Evolutionary conservation across 352 stramenopile species (phyloP).

Genomic region (Globisporangium acanthophoron): DNA sequence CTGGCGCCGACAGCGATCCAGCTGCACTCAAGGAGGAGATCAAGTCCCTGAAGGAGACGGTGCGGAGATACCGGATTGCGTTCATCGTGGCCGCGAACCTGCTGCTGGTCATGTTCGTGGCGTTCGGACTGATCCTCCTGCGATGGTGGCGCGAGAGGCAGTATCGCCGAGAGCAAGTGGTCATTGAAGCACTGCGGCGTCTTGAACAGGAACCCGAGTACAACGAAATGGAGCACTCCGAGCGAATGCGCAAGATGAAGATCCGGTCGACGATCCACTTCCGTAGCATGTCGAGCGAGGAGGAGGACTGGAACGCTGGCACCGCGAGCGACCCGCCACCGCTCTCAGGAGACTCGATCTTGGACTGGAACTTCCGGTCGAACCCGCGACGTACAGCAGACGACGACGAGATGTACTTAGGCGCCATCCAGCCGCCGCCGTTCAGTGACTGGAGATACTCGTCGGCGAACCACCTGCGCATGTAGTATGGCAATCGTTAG

Average conservation of each 20-base stretch:
- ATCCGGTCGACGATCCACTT: slow-evolving; percentile 7
- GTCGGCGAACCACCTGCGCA: slow-evolving; percentile 9
- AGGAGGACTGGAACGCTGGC: slow-evolving; percentile 4
- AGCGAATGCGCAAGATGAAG: slow-evolving; percentile 6
- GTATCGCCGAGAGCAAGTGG: slow-evolving; percentile 9
- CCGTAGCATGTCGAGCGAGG: slow-evolving; percentile 7
- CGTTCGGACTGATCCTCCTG: slow-evolving; percentile 6
- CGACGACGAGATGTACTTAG: slow-evolving; percentile 3
- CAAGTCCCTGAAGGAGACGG: background rate
- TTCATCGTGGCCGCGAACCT: slow-evolving; percentile 7
- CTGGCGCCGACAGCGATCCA: background rate
- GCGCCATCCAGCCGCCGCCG: slow-evolving; percentile 1
- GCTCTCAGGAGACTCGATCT: slow-evolving; percentile 7
- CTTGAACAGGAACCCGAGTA: slow-evolving; percentile 1
- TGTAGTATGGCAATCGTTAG: background rate
- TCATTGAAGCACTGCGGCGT: background rate
- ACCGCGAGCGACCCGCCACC: background rate
- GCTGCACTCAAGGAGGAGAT: slow-evolving; percentile 12
- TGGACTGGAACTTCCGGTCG: slow-evolving; percentile 16
- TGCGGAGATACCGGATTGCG: slow-evolving; percentile 6
- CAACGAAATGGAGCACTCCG: background rate
- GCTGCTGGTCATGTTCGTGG: slow-evolving; percentile 10
- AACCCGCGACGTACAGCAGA: background rate
- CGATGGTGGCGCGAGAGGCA: slow-evolving; percentile 15
- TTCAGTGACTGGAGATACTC: slow-evolving; percentile 16